Evolutionary conservation across 108 stramenopile genomes (phyloP).

Genomic region (Aurantiochytrium sp.): DNA sequence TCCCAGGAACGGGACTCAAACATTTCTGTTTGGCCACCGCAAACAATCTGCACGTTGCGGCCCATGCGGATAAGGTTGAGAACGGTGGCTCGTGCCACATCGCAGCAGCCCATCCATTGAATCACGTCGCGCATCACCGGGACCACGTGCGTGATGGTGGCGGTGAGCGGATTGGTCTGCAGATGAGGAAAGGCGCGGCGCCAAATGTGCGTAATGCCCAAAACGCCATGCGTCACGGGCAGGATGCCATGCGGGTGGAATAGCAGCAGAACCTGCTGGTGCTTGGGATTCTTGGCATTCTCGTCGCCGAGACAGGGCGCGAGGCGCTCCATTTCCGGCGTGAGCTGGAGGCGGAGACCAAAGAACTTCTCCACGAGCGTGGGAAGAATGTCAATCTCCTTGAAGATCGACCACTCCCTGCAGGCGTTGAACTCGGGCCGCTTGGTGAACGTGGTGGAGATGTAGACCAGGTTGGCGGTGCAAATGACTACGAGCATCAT

Average conservation of each 20-base stretch:
- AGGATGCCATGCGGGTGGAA: constrained; percentile 21
- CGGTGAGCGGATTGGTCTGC: not conserved
- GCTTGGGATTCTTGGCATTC: not conserved
- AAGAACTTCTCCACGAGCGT: not conserved
- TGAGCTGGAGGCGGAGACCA: not conserved
- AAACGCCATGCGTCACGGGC: not conserved
- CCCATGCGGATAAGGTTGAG: not conserved
- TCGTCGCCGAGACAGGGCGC: constrained; percentile 9
- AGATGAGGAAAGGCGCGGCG: not conserved
- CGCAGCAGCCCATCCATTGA: not conserved
- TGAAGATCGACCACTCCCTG: not conserved
- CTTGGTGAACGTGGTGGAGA: constrained; percentile 20
- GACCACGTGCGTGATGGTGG: not conserved
- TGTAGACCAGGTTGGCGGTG: not conserved
- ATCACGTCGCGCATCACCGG: constrained; percentile 5
- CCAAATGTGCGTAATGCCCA: not conserved
- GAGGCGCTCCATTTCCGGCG: not conserved
- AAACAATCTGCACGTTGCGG: constrained; percentile 24
- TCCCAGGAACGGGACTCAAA: constrained; percentile 26
- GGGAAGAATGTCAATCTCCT: not conserved
- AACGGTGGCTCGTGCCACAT: not conserved
- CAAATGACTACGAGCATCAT: constrained; percentile 5
- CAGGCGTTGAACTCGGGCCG: not conserved
- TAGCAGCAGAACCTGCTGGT: not conserved
- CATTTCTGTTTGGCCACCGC: constrained; percentile 28